Conservation (phyloP, 2,329 filamentous ascomycete genomes). For the Camillea tinctor region DNA sequence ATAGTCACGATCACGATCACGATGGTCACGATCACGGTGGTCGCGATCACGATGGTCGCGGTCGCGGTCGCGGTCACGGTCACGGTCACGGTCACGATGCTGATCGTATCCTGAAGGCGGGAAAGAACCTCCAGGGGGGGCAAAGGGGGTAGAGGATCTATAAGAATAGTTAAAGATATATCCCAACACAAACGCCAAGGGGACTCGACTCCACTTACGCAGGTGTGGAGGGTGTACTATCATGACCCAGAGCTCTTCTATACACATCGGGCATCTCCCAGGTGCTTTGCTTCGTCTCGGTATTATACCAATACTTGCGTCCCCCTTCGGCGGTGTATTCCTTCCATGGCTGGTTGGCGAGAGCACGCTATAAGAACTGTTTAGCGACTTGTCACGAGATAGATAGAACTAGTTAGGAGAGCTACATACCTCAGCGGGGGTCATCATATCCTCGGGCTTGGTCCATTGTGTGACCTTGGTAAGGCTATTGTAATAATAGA, state of each 20-base stretch:
- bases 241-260: slow-evolving; percentile 69
- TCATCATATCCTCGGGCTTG: slow-evolving; percentile 89
- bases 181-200: background rate
- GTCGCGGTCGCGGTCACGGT: slow-evolving; percentile 19
- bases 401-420: too few relatives aligned
- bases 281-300: slow-evolving; percentile 84
- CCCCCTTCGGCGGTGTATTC: slow-evolving; percentile 86
- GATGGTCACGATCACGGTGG: slow-evolving; percentile 14
- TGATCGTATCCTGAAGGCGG: slow-evolving; percentile 38
- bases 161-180: slow-evolving; percentile 15
- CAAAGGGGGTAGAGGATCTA: slow-evolving; percentile 42
- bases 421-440: slow-evolving; percentile 67
- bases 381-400: slow-evolving; percentile 10
- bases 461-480: slow-evolving; percentile 93
- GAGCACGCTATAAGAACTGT: slow-evolving; percentile 60
- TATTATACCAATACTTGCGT: slow-evolving; percentile 93
- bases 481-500: slow-evolving; percentile 86
- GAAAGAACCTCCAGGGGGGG: slow-evolving; percentile 39
- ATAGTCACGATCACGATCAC: slow-evolving; percentile 31
- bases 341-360: slow-evolving; percentile 85
- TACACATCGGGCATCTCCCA: slow-evolving; percentile 92
- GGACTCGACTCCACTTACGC: slow-evolving; percentile 33
- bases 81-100: slow-evolving; percentile 17
- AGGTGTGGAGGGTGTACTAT: slow-evolving; percentile 44
- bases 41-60: too few relatives aligned